Conservation (phyloP, 2,329 filamentous ascomycete species). For the Colletotrichum liriopes region DNA sequence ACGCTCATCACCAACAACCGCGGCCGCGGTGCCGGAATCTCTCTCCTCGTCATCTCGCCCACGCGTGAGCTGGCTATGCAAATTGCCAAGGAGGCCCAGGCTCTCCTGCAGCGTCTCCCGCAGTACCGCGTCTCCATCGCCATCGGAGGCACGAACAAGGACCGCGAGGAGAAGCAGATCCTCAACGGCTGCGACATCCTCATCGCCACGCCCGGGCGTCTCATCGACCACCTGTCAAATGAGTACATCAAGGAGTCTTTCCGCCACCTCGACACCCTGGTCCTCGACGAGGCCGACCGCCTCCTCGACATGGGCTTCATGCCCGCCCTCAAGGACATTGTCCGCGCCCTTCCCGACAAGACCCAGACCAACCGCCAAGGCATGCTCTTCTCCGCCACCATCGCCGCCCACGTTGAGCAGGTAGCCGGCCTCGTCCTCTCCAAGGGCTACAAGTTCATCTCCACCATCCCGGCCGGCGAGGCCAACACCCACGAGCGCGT, state of each 20-base stretch:
- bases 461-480: conserved; percentile 83
- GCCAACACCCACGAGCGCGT: conserved; percentile 83
- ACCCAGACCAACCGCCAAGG: conserved; percentile 74
- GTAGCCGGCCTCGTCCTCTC: conserved; percentile 80
- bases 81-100: conserved; percentile 79
- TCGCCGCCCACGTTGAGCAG: conserved; percentile 83
- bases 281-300: conserved; percentile 87
- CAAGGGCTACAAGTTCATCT: conserved; percentile 83
- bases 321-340: conserved; percentile 83
- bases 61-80: conserved; percentile 81
- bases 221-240: conserved; percentile 84
- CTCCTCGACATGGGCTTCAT: conserved; percentile 90
- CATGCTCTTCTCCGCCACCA: conserved; percentile 89
- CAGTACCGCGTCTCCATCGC: conserved; percentile 83
- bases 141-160: conserved; percentile 85
- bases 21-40: conserved; percentile 59
- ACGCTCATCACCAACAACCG: conserved; percentile 72
- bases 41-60: conserved; percentile 77
- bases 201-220: conserved; percentile 84
- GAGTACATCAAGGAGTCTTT: conserved; percentile 79
- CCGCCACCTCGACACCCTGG: conserved; percentile 80
- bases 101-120: conserved; percentile 80
- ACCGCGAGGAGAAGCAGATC: conserved; percentile 80
- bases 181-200: conserved; percentile 83
- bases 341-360: conserved; percentile 78